Evolutionary conservation across 2,329 filamentous ascomycete species (phyloP).

Genomic region (Trichophyton rubrum): DNA sequence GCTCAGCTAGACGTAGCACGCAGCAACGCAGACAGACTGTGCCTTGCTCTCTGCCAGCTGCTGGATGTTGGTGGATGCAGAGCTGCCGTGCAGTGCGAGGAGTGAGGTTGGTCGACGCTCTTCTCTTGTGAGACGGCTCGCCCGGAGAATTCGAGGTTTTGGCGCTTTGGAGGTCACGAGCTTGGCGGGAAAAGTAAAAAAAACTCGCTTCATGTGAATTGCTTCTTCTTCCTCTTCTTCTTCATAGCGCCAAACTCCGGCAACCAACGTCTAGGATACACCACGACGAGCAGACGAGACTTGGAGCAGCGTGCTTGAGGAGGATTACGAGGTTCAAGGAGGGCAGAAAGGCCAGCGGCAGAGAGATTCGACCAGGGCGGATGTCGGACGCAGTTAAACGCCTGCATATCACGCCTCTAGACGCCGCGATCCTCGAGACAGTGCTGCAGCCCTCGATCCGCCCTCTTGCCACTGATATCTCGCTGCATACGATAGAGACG

Average conservation of each 20-base stretch:
- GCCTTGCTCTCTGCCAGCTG: no score
- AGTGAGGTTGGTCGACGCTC: not conserved
- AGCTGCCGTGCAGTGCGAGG: not conserved
- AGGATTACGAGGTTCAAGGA: not conserved
- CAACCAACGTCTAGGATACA: not conserved
- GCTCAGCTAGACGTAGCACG: not conserved
- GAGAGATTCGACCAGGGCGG: not conserved
- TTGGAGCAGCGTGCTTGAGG: no score
- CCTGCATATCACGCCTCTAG: conserved; percentile 82
- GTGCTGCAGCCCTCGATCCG: conserved; percentile 58
- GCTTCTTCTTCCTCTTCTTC: no score
- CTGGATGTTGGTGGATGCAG: not conserved
- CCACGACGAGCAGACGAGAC: not conserved
- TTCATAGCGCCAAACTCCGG: not conserved
- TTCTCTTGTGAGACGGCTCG: not conserved
- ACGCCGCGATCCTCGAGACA: conserved; percentile 56
- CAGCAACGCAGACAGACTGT: not conserved
- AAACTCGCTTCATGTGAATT: not conserved
- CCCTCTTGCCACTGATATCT: conserved; percentile 61
- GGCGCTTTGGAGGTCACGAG: not conserved
- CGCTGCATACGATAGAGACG: conserved; percentile 74
- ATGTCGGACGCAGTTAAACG: conserved; percentile 35
- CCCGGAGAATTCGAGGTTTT: conserved; percentile 1
- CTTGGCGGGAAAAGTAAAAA: not conserved
- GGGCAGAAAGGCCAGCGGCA: not conserved